Evolutionary conservation across 257 asterid species (phyloP).

Genomic region (Scutellaria barbata): DNA sequence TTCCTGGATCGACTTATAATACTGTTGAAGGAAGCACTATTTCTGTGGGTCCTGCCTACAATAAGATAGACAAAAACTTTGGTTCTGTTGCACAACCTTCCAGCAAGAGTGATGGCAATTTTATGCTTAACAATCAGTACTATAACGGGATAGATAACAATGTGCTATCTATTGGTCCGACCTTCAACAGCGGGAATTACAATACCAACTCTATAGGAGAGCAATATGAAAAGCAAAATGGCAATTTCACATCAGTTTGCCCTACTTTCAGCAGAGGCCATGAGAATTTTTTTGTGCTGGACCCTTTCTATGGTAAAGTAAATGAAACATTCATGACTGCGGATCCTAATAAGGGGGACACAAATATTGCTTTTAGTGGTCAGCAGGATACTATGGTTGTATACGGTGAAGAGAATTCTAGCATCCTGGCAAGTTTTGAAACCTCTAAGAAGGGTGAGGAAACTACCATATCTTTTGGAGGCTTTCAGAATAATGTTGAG

Average conservation of each 20-base stretch:
- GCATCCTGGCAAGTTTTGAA: constrained; percentile 48
- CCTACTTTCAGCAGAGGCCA: constrained; percentile 43
- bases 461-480: constrained; percentile 61
- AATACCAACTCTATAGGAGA: constrained; percentile 38
- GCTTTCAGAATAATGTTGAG: constrained; percentile 44
- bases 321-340: constrained; percentile 42
- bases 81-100: constrained; percentile 49
- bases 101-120: constrained; percentile 41
- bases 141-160: constrained; percentile 38
- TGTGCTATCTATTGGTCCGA: constrained; percentile 44
- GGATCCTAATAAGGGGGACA: constrained; percentile 43
- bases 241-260: constrained; percentile 41
- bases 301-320: constrained; percentile 46
- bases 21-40: constrained; percentile 36
- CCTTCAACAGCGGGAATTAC: constrained; percentile 44
- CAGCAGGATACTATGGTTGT: constrained; percentile 45
- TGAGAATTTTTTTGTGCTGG: constrained; percentile 43
- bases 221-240: constrained; percentile 43
- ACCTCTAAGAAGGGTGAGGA: constrained; percentile 46
- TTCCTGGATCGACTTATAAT: constrained; percentile 41
- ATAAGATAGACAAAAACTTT: constrained; percentile 37
- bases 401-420: constrained; percentile 46
- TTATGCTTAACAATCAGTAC: constrained; percentile 48
- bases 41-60: constrained; percentile 38
- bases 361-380: constrained; percentile 27